Conservation (phyloP, 2,329 filamentous ascomycete species). For the Diaporthe ilicicola region DNA sequence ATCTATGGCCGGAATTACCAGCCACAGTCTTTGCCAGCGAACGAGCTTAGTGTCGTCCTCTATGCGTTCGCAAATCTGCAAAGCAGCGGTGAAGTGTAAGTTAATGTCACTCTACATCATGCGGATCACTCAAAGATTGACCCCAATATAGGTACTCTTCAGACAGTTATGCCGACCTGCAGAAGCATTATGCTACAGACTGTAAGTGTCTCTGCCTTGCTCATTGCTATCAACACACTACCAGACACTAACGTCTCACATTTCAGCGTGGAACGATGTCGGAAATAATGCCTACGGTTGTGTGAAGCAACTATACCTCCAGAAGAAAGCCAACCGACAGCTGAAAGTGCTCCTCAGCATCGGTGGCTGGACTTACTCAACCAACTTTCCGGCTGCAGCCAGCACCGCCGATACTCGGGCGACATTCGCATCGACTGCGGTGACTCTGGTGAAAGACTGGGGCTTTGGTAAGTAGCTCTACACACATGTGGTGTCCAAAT, state of each 20-base stretch:
- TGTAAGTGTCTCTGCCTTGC: slow-evolving; percentile 49
- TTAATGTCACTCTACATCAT: background rate
- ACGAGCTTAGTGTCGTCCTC: slow-evolving; percentile 79
- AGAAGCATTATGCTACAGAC: slow-evolving; percentile 78
- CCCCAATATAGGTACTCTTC: slow-evolving; percentile 65
- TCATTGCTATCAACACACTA: too few relatives aligned
- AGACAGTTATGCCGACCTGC: slow-evolving; percentile 73
- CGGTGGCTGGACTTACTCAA: slow-evolving; percentile 86
- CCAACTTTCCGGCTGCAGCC: slow-evolving; percentile 75
- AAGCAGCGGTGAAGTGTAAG: slow-evolving; percentile 75
- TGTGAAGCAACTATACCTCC: slow-evolving; percentile 78
- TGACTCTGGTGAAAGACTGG: slow-evolving; percentile 76
- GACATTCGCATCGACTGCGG: slow-evolving; percentile 74
- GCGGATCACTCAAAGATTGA: background rate
- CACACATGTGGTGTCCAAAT: too few relatives aligned
- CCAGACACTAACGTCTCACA: background rate
- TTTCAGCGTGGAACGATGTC: slow-evolving; percentile 63
- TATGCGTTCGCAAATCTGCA: slow-evolving; percentile 83
- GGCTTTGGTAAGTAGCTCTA: slow-evolving; percentile 41
- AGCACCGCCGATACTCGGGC: slow-evolving; percentile 68
- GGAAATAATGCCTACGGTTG: slow-evolving; percentile 82
- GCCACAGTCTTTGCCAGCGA: slow-evolving; percentile 73
- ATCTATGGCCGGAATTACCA: slow-evolving; percentile 80
- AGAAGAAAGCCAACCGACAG: slow-evolving; percentile 81
- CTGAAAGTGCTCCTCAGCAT: slow-evolving; percentile 83